A percentile compares a stretch with the other conserved stretches of the same genome.
Evolutionary conservation across 768 basidiomycete genomes (phyloP).

Genomic region (Rhizopogon rudus): DNA sequence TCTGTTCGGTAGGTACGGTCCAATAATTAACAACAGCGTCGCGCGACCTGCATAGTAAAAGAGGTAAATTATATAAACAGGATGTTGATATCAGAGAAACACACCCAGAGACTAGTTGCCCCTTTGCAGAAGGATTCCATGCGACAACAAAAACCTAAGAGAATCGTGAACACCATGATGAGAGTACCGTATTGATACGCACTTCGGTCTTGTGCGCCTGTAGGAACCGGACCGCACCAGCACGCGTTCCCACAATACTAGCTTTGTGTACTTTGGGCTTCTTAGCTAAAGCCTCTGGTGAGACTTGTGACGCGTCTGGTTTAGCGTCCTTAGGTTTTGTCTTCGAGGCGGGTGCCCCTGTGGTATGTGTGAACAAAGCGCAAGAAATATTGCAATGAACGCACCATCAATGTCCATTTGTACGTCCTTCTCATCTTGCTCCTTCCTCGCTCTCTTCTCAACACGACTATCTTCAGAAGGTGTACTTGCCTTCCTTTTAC

Average conservation of each 20-base stretch:
- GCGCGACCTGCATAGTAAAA: slow-evolving; percentile 50
- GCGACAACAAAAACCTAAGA: slow-evolving; percentile 73
- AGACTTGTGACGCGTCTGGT: slow-evolving; percentile 13
- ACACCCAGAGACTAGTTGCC: slow-evolving; percentile 72
- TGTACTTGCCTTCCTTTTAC: slow-evolving; percentile 50
- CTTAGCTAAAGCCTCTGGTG: slow-evolving; percentile 19
- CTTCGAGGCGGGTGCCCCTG: slow-evolving; percentile 10
- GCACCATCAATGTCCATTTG: slow-evolving; percentile 39
- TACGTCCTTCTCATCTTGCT: slow-evolving; percentile 32
- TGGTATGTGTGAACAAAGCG: not conserved
- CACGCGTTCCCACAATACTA: slow-evolving; percentile 24
- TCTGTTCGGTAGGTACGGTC: slow-evolving; percentile 47
- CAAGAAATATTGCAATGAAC: slow-evolving; percentile 21
- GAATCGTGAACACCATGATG: slow-evolving; percentile 3
- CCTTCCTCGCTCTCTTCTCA: slow-evolving; percentile 61
- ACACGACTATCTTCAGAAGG: slow-evolving; percentile 43
- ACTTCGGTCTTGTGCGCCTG: slow-evolving; percentile 49
- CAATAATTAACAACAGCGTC: slow-evolving; percentile 73
- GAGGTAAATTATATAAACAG: slow-evolving; percentile 4
- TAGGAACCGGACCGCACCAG: slow-evolving; percentile 41
- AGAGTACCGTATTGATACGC: not conserved
- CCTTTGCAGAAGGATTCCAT: slow-evolving; percentile 63
- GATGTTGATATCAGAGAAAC: slow-evolving; percentile 12
- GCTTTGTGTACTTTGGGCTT: slow-evolving; percentile 33
- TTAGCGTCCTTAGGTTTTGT: slow-evolving; percentile 17